These are phyloP conservation scores for Neurospora intermedia DNA, from an alignment of 495 filamentous ascomycete genomes.

Conservation along the genomic window DNA sequence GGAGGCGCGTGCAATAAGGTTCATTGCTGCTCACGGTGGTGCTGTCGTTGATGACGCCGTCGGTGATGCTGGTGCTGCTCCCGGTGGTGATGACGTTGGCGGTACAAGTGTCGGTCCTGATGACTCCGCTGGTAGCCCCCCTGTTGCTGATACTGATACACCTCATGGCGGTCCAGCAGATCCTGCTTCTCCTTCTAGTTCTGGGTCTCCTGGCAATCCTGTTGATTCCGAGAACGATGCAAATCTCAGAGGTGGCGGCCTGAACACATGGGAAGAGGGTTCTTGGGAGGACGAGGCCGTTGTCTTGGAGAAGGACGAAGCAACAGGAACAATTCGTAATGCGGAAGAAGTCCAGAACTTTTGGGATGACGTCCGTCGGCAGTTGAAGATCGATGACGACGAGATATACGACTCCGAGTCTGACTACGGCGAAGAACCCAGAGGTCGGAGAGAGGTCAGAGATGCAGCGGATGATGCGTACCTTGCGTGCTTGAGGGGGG, in stretches of 20 bases:
- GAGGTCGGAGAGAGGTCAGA: too few relatives aligned
- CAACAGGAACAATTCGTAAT: neutral
- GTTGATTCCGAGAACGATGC: neutral
- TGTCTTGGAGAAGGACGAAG: neutral
- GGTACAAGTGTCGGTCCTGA: neutral
- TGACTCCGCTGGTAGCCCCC: neutral
- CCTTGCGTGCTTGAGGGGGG: too few relatives aligned
- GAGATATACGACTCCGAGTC: too few relatives aligned
- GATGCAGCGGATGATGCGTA: too few relatives aligned
- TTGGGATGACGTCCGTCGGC: neutral
- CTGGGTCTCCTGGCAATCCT: neutral
- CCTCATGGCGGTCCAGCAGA: neutral
- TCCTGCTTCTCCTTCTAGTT: neutral
- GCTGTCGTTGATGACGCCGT: too few relatives aligned
- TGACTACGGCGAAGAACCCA: too few relatives aligned
- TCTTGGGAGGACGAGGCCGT: neutral
- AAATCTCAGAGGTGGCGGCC: neutral
- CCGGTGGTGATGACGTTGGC: too few relatives aligned
- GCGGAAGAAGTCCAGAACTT: neutral
- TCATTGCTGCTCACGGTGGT: neutral
- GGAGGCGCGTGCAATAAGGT: neutral
- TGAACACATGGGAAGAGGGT: neutral
- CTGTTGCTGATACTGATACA: neutral
- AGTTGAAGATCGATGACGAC: too few relatives aligned
- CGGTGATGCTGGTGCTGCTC: too few relatives aligned